Evolutionary conservation across 2,329 filamentous ascomycete genomes (phyloP), one percentile per base, ranked within the genome.

Genomic region (Neonectria hederae): DNA sequence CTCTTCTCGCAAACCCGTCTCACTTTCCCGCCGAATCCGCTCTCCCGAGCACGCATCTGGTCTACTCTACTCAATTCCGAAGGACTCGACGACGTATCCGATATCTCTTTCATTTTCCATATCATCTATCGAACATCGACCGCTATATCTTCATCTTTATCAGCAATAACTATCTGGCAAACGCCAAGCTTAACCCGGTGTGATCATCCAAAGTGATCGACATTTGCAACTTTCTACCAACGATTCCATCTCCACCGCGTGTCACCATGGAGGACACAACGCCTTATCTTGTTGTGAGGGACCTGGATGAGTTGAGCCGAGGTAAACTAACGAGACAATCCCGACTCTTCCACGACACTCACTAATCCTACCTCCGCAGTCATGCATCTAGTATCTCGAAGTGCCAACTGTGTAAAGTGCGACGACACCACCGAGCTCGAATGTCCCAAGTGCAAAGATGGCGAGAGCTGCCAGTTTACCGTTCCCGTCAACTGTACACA

Each of bases 381-480:
- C 38, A 69, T 78, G 58, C 71, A 72, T 54, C 76, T 85, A 46
- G 69, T 79, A 17, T 79, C 76, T 40, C 78, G 83, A 72, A 76
- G 80, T 56, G 76, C 77, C 40, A 76, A 74, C 8, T 87, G 85
- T 67, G 77, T 85, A 10, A 69, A 79, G 46, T 87, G 85, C 72
- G 79, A 82, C 28, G 78, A 80, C 54, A 72, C 66, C 74, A 56
- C 82, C 75, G 35, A 77, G 59, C 74, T 80, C 40, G 64, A 79
- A 22, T 87, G 85, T 59, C 85, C 86, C 6, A 52, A 69, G 6
- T 88, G 86, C 68, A 69, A 70, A 10, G 61, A 75, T 1, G 78
- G 76, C 24, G 74, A 83, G 62, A 77, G 72, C 48, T 88, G 86
- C 68, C 78, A 80, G 62, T 82, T 82, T 59, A 82, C 81, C 7